phyloP scores from a whole-genome alignment of 345 rosid species.

The Syzygium aqueum region DNA sequence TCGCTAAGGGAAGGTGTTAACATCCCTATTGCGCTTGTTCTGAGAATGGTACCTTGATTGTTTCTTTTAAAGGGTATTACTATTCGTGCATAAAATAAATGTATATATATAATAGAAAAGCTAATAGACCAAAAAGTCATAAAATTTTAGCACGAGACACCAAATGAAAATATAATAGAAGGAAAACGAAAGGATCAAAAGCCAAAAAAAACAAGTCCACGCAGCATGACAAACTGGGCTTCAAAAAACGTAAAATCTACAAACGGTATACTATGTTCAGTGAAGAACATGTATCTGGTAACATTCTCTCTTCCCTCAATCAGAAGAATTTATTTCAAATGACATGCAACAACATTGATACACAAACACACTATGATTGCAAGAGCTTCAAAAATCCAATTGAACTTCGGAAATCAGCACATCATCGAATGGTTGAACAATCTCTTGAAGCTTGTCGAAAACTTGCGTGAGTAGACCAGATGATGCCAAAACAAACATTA shows the following conservation, averaged over 20 bases:
- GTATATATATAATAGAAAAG: too few relatives aligned
- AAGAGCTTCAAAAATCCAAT: not conserved
- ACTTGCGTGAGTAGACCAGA: rapidly evolving
- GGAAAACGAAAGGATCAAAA: not conserved
- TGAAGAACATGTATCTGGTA: not conserved
- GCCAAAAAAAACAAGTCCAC: not conserved
- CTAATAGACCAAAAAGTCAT: not conserved
- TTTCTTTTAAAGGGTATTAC: too few relatives aligned
- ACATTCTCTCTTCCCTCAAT: not conserved
- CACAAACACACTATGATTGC: too few relatives aligned
- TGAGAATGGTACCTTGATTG: too few relatives aligned
- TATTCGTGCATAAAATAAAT: too few relatives aligned
- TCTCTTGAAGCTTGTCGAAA: rapidly evolving
- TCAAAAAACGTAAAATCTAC: too few relatives aligned
- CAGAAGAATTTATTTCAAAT: not conserved
- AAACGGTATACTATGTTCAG: not conserved
- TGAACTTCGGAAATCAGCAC: not conserved
- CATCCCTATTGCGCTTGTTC: not conserved
- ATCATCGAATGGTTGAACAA: not conserved
- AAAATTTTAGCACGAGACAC: too few relatives aligned
- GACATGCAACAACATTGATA: not conserved
- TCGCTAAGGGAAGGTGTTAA: not conserved
- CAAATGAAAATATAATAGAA: not conserved
- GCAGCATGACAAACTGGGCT: too few relatives aligned
- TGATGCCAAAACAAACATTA: not conserved